These are phyloP conservation scores for Boletellus emodensis DNA, from an alignment of 768 basidiomycete genomes.

Conservation along the genomic window DNA sequence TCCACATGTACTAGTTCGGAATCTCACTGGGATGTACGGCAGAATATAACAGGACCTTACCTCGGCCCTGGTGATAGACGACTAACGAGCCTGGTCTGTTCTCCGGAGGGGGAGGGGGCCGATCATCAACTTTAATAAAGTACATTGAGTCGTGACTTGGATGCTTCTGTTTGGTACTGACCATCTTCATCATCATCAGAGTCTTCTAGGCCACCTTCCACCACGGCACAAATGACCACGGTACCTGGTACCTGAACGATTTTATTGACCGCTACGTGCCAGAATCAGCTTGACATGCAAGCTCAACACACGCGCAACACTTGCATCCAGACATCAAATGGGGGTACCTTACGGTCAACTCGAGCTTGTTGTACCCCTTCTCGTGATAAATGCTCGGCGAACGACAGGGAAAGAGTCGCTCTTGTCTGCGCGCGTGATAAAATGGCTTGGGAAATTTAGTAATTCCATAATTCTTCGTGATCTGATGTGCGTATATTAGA, in stretches of 20 bases:
- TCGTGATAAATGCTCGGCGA: constrained; percentile 24
- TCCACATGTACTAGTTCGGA: constrained; percentile 15
- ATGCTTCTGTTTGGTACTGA: constrained; percentile 12
- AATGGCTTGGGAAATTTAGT: constrained; percentile 24
- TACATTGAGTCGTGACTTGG: constrained; percentile 10
- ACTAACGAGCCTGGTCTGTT: constrained; percentile 47
- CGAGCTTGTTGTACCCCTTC: constrained; percentile 24
- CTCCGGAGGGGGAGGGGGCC: constrained; percentile 38
- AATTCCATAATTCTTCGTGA: constrained; percentile 8
- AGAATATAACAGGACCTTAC: constrained; percentile 9
- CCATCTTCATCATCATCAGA: constrained; percentile 18
- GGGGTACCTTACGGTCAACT: constrained; percentile 34
- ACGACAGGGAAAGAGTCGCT: constrained; percentile 17
- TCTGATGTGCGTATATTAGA: constrained; percentile 7
- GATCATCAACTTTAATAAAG: constrained; percentile 3
- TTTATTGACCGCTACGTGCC: constrained; percentile 44
- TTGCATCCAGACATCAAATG: constrained; percentile 43
- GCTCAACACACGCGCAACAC: background rate
- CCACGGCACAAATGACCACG: constrained; percentile 44
- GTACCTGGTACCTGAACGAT: constrained; percentile 44
- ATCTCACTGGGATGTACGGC: background rate
- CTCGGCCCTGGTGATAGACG: constrained; percentile 34
- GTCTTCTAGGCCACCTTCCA: constrained; percentile 44
- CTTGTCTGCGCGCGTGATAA: constrained; percentile 20
- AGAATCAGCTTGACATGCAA: background rate